phyloP scores from a whole-genome alignment of 73 alveolate species.

The Paramecium sexaurelia region DNA sequence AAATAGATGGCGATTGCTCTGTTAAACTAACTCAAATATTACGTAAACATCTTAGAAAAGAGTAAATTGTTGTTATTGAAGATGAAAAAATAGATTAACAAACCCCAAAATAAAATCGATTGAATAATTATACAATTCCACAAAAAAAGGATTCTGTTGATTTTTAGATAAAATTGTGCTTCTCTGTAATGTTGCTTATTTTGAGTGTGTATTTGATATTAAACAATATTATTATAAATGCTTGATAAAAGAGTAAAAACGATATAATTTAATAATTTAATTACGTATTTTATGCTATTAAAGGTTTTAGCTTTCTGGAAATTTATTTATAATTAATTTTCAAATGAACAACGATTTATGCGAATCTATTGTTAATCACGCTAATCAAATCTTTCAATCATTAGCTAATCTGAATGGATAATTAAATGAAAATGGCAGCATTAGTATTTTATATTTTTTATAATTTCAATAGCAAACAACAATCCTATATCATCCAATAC shows the following conservation, averaged over 20 bases:
- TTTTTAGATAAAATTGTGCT: neutral
- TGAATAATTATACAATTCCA: too few species aligned
- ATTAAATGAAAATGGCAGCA: conserved; percentile 6
- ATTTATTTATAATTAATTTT: neutral
- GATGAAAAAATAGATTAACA: neutral
- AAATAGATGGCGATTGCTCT: neutral
- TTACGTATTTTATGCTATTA: conserved; percentile 25
- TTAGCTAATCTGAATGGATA: neutral
- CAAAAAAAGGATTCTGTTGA: neutral
- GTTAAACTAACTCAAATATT: neutral
- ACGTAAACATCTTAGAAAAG: too few species aligned
- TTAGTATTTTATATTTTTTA: neutral
- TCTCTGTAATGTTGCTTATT: neutral
- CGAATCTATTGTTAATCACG: neutral
- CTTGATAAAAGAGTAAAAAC: neutral
- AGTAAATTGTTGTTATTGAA: neutral
- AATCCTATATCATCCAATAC: neutral
- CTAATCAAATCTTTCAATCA: neutral
- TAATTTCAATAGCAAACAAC: neutral
- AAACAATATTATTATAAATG: neutral
- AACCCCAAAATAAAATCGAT: too few species aligned
- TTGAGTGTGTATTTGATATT: neutral
- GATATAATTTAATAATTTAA: neutral
- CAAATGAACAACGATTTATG: conserved; percentile 23
- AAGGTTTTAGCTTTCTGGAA: neutral